phyloP scores from a whole-genome alignment of 148 eudicot genomes.

The Nepenthes mirabilis region DNA sequence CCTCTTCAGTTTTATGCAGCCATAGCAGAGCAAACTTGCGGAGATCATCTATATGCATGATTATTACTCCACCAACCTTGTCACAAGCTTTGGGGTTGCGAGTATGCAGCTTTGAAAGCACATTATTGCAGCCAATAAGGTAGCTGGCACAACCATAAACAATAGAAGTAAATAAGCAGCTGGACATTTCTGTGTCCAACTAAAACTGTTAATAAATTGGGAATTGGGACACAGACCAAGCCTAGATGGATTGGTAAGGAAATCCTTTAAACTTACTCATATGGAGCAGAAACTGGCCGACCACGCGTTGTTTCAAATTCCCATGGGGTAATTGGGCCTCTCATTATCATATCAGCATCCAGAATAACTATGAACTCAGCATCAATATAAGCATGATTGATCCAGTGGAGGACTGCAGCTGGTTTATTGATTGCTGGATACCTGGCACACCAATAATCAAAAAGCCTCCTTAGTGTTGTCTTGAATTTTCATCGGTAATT shows the following conservation, averaged over 20 bases:
- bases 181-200: not conserved
- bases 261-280: constrained; percentile 37
- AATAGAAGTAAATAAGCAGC: not conserved
- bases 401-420: constrained; percentile 90
- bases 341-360: constrained; percentile 97
- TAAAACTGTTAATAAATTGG: not conserved
- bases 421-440: constrained; percentile 99
- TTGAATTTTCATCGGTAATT: not conserved
- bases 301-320: constrained; percentile 78
- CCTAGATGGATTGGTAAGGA: not conserved
- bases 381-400: constrained; percentile 68
- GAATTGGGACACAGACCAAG: not conserved
- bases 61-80: constrained; percentile 92
- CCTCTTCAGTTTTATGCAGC: constrained; percentile 90
- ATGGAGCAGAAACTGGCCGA: constrained; percentile 88
- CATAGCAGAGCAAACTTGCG: constrained; percentile 68
- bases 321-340: constrained; percentile 97
- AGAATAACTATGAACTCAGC: constrained; percentile 81
- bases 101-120: constrained; percentile 83
- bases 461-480: not conserved
- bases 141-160: constrained; percentile 33
- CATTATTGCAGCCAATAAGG: constrained; percentile 89
- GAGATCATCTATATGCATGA: constrained; percentile 92
- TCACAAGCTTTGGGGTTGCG: constrained; percentile 85
- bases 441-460: constrained; percentile 24